Evolutionary conservation across 768 basidiomycete species (phyloP), one percentile per base, ranked within the genome.

Genomic region (Trametes meyenii): DNA sequence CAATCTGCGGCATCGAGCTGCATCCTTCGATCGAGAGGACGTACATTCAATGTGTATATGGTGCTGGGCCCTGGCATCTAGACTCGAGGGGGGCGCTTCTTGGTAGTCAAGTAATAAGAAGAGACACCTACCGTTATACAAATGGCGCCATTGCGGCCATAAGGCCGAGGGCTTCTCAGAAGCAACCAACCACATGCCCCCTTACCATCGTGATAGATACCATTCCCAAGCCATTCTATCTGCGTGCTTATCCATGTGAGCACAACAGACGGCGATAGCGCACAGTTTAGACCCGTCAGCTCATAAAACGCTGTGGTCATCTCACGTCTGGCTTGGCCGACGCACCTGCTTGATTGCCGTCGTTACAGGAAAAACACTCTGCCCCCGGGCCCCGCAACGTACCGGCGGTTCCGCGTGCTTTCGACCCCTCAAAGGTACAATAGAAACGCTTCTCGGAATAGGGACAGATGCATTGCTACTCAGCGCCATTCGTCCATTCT

Each of bases 151-250:
- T 50, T 38, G 33, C 5, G 21, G n/a, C 50, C 50, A 50, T 21
- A 50, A 17, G 33, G 21, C 50, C 29, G 29, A 19, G 17, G 17
- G 50, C 35, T 36, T 50, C 50, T 50, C 1, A 50, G 60, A 61
- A 61, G 60, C 54, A 35, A 33, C 16, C 26, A 23, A 14, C 60
- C 60, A 61, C 60, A 61, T 61, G 60, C 54, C 49, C 52, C 11
- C 8, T 24, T 21, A 35, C 43, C 35, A 39, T 36, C 51, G 46
- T 50, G 60, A 50, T 44, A 50, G 29, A 38, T 50, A 29, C 14
- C 36, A 33, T 50, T 61, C 60, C 54, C 60, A 61, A 36, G 60
- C 38, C 53, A 17, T 10, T n/a, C 54, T 46, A 14, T 48, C 49
- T 8, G 17, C 24, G 29, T 17, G 24, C 42, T 38, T 45, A 6